Evolutionary conservation across 768 basidiomycete genomes (phyloP).

Genomic region (Suillus weaverae): DNA sequence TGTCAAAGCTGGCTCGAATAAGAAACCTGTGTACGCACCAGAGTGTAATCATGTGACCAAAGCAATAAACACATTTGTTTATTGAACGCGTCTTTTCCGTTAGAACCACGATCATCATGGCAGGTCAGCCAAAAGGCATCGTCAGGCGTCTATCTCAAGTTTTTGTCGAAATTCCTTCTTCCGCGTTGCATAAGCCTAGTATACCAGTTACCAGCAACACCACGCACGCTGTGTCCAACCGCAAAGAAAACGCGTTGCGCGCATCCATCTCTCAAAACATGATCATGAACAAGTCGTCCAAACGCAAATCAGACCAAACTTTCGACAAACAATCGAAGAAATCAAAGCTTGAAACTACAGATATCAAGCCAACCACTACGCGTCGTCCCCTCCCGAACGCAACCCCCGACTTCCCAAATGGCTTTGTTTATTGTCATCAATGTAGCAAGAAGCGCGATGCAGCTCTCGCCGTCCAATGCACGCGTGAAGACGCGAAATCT

Average conservation of each 20-base stretch:
- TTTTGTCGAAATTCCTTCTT: slow-evolving; percentile 61
- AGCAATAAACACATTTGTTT: background rate
- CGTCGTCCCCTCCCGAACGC: slow-evolving; percentile 16
- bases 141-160: slow-evolving; percentile 41
- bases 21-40: background rate
- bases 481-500: slow-evolving; percentile 31
- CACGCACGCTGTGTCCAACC: slow-evolving; percentile 29
- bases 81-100: slow-evolving; percentile 23
- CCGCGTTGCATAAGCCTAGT: slow-evolving; percentile 37
- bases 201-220: slow-evolving; percentile 16
- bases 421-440: slow-evolving; percentile 66
- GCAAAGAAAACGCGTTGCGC: slow-evolving; percentile 47
- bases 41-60: background rate
- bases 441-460: slow-evolving; percentile 62
- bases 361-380: slow-evolving; percentile 16
- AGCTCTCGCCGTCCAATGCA: slow-evolving; percentile 40
- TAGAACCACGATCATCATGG: slow-evolving; percentile 22
- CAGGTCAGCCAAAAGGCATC: slow-evolving; percentile 18
- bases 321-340: slow-evolving; percentile 22
- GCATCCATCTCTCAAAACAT: slow-evolving; percentile 32
- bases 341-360: slow-evolving; percentile 20
- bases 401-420: slow-evolving; percentile 36
- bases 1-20: background rate
- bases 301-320: slow-evolving; percentile 51
- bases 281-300: slow-evolving; percentile 36